A percentile compares a stretch with the other conserved stretches of the same genome.
These are phyloP conservation scores for Phyllosticta citribraziliensis DNA, from an alignment of 2,329 filamentous ascomycete genomes.

Conservation along the genomic window DNA sequence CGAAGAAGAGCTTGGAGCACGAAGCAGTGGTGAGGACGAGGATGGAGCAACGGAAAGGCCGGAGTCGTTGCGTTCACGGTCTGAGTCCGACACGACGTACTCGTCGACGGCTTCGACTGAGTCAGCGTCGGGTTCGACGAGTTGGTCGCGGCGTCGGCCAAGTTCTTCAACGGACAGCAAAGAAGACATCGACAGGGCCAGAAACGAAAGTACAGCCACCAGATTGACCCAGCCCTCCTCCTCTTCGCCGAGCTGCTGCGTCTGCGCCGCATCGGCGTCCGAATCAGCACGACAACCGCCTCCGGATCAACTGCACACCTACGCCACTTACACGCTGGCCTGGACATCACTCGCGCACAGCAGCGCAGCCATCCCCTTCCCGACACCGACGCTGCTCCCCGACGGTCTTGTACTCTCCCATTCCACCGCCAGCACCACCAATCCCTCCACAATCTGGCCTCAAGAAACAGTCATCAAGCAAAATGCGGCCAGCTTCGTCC, in stretches of 20 bases:
- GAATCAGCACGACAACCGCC: not conserved
- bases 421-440: not conserved
- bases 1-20: not conserved
- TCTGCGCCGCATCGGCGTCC: not conserved
- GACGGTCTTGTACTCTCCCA: not conserved
- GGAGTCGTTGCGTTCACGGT: not conserved
- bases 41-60: not conserved
- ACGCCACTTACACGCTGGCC: not conserved
- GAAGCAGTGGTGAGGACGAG: not conserved
- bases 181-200: not conserved
- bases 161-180: not conserved
- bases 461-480: constrained; percentile 5
- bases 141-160: not conserved
- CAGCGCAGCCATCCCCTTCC: constrained; percentile 1
- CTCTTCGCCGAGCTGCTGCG: not conserved
- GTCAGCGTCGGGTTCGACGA: not conserved
- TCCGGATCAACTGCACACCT: not conserved
- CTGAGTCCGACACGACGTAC: not conserved
- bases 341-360: not conserved
- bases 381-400: not conserved
- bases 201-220: not conserved
- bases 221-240: not conserved
- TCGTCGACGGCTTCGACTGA: not conserved
- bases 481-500: constrained; percentile 8
- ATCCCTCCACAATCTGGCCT: not conserved